Evolutionary conservation across 2,329 filamentous ascomycete species (phyloP), one percentile per base, ranked within the genome.

Genomic region (Colletotrichum tamarilloi): DNA sequence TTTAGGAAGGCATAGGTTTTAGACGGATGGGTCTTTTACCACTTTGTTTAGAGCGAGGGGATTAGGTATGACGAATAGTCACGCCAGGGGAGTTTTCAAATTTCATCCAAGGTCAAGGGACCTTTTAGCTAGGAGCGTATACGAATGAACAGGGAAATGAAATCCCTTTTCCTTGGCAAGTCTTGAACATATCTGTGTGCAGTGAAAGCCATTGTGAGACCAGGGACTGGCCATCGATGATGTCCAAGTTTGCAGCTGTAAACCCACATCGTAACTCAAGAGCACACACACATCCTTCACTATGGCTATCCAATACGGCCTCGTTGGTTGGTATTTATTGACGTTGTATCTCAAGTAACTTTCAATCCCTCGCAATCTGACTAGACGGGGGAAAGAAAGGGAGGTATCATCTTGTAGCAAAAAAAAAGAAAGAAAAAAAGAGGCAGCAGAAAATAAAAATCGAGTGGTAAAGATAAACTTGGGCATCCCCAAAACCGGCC

Each of bases 361-460:
- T 58, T 56, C 46, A 57, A 56, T 64, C 38, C 70, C 59, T 64
- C 46, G 30, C 67, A 57, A 52, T 19, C 22, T 70, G 68, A 26
- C 46, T 62, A 28, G n/a, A 22, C 46, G 30, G 9, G 26, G 35
- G 59, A 26, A 57, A 14, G 53, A 58, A 49, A 49, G 19, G 56
- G 56, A 72, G 72, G 72, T 74, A 74, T 72, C 69, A 75, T 76
- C 68, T 67, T 62, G 38, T 42, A 42, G 38, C 16, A 42, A 42
- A 64, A 63, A 70, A 59, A 32, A 32, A 26, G 4, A 26, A 26
- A 4, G 9, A 26, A 26, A 26, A 9, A 9, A 32, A 32, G 30
- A 32, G 42, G 62, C 60, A 28, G 73, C 69, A 64, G 3, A 35
- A 53, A 49, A 26, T 2, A 16, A 62, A 62, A 55, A 67, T 56